Evolutionary conservation across 1,139 yeast genomes (phyloP).

Genomic region (Taphrina deformans): DNA sequence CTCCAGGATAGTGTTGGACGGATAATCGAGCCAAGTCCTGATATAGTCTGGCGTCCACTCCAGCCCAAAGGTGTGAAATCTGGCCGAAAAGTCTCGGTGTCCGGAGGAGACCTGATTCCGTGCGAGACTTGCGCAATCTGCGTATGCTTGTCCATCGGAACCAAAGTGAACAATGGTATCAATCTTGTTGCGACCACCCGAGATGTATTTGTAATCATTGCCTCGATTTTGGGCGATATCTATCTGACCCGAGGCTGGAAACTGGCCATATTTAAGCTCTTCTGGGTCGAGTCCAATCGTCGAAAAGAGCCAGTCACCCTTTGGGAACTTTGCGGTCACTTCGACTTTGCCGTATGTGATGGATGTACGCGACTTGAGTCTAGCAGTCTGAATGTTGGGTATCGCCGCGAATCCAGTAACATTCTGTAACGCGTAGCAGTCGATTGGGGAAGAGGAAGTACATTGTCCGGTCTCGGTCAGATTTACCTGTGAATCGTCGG

Average conservation of each 20-base stretch:
- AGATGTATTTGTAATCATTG: slow-evolving; percentile 34
- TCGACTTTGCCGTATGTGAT: slow-evolving; percentile 38
- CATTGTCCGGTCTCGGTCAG: slow-evolving; percentile 34
- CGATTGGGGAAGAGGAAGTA: slow-evolving; percentile 6
- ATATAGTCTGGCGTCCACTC: slow-evolving; percentile 38
- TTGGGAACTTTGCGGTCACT: slow-evolving; percentile 37
- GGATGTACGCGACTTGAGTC: slow-evolving; percentile 32
- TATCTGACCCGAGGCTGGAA: slow-evolving; percentile 39
- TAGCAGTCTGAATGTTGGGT: slow-evolving; percentile 38
- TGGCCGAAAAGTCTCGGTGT: slow-evolving; percentile 19
- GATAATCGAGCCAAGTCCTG: slow-evolving; percentile 37
- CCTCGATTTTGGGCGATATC: slow-evolving; percentile 38
- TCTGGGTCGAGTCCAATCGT: slow-evolving; percentile 39
- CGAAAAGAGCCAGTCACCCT: slow-evolving; percentile 39
- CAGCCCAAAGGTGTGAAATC: slow-evolving; percentile 37
- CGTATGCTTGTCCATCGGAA: slow-evolving; percentile 14
- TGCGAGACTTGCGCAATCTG: slow-evolving; percentile 3
- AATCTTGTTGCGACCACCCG: slow-evolving; percentile 36
- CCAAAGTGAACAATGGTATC: slow-evolving; percentile 38
- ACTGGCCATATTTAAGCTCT: slow-evolving; percentile 35
- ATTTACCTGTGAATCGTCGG: slow-evolving; percentile 35
- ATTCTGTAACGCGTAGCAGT: slow-evolving; percentile 36
- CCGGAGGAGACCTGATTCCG: not conserved
- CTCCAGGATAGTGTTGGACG: slow-evolving; percentile 36
- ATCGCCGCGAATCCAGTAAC: slow-evolving; percentile 27